phyloP scores from a whole-genome alignment of 2,329 filamentous ascomycete species.

The Cladosporium phlei region DNA sequence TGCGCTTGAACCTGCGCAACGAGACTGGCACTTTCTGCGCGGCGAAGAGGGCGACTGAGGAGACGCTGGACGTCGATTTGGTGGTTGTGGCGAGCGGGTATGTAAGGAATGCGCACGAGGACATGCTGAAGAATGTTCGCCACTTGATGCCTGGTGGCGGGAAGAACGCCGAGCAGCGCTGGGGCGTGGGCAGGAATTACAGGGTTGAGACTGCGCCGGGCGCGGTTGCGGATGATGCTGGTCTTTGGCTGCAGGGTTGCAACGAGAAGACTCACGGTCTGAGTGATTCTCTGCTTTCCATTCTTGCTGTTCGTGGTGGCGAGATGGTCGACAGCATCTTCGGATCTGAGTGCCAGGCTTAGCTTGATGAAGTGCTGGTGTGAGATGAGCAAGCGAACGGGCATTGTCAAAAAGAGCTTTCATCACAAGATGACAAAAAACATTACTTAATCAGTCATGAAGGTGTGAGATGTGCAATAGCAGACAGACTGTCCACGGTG shows the following conservation, averaged over 20 bases:
- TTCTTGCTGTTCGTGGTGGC: constrained; percentile 33
- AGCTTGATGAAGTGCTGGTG: neutral
- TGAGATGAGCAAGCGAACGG: too few relatives aligned
- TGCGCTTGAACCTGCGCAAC: constrained; percentile 59
- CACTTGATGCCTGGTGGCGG: constrained; percentile 58
- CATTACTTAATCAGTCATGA: too few relatives aligned
- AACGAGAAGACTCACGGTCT: constrained; percentile 89
- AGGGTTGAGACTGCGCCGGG: constrained; percentile 65
- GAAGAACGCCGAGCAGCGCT: constrained; percentile 39
- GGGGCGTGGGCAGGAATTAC: constrained; percentile 74
- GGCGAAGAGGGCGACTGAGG: constrained; percentile 40
- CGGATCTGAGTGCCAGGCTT: constrained; percentile 17
- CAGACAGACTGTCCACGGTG: too few relatives aligned
- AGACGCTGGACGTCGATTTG: constrained; percentile 70
- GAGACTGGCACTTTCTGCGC: constrained; percentile 41
- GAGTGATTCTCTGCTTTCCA: constrained; percentile 35
- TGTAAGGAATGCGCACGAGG: constrained; percentile 68
- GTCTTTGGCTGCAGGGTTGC: constrained; percentile 90
- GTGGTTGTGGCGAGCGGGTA: constrained; percentile 89
- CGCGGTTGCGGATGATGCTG: constrained; percentile 65
- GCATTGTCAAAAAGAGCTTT: too few relatives aligned
- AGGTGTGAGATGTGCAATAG: too few relatives aligned
- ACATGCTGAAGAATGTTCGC: constrained; percentile 65
- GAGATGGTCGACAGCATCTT: constrained; percentile 37
- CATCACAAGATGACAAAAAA: too few relatives aligned